These are phyloP conservation scores for Paxillus involutus DNA, from an alignment of 768 basidiomycete genomes.

Conservation along the genomic window DNA sequence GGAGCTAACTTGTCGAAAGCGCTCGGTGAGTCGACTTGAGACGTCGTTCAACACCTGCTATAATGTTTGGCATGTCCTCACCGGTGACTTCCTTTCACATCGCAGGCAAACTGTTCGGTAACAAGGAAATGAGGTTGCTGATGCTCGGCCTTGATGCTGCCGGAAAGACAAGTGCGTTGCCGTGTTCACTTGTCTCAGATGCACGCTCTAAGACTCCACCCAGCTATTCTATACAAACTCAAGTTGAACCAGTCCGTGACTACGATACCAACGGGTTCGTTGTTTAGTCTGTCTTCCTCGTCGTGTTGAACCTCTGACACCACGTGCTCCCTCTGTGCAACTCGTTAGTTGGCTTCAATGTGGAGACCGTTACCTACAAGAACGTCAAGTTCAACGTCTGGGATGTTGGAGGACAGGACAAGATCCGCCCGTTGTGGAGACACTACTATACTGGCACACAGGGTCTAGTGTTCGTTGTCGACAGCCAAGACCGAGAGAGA, in stretches of 20 bases:
- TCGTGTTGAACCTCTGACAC: neutral
- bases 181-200: neutral
- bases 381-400: conserved; percentile 95
- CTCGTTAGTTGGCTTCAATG: conserved; percentile 89
- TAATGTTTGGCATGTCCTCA: neutral
- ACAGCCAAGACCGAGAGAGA: conserved; percentile 92
- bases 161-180: conserved; percentile 90
- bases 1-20: conserved; percentile 88
- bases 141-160: conserved; percentile 98
- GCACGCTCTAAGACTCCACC: neutral
- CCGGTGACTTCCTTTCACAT: neutral
- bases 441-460: conserved; percentile 99
- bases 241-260: conserved; percentile 99
- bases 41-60: neutral
- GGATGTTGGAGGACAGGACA: conserved; percentile 99
- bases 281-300: neutral
- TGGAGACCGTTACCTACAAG: conserved; percentile 99
- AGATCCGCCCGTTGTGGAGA: conserved; percentile 97
- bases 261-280: conserved; percentile 89
- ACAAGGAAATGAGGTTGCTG: conserved; percentile 97
- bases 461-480: conserved; percentile 97
- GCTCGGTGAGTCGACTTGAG: conserved; percentile 48
- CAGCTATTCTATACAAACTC: conserved; percentile 98
- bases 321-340: neutral
- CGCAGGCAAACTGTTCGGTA: conserved; percentile 90